Percentiles rank a stretch among this genome's conserved stretches.
Evolutionary conservation across 495 filamentous ascomycete genomes (phyloP).

Genomic region (Neurospora sp.): DNA sequence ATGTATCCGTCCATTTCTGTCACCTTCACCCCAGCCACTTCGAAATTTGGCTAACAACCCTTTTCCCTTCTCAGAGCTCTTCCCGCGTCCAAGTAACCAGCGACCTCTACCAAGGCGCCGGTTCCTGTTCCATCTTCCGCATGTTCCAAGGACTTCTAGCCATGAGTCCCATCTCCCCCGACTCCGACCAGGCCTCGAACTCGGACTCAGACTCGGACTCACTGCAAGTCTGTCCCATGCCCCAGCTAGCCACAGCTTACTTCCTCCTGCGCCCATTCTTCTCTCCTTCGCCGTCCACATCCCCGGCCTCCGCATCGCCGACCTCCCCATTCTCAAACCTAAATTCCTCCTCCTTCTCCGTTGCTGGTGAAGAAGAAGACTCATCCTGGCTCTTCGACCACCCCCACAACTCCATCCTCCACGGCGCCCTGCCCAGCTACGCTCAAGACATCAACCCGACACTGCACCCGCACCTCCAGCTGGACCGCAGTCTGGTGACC

Average conservation of each 20-base stretch:
- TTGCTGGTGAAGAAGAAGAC: constrained; percentile 19
- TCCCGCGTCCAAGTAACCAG: constrained; percentile 56
- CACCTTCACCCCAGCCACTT: neutral
- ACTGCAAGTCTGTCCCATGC: constrained; percentile 66
- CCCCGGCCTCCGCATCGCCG: neutral
- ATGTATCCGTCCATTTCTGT: neutral
- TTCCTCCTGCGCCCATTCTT: constrained; percentile 82
- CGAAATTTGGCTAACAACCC: neutral
- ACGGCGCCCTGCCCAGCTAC: constrained; percentile 65
- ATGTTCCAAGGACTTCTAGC: constrained; percentile 83
- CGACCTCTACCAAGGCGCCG: constrained; percentile 74
- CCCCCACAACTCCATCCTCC: constrained; percentile 45
- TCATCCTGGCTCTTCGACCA: constrained; percentile 24
- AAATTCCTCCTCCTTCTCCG: neutral
- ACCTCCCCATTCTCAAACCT: neutral
- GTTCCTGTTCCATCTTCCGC: constrained; percentile 73
- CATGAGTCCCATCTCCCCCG: constrained; percentile 55
- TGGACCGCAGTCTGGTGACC: constrained; percentile 59
- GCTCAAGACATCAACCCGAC: constrained; percentile 60
- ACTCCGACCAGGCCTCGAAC: constrained; percentile 11
- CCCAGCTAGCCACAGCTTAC: constrained; percentile 69
- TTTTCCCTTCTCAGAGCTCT: constrained; percentile 29
- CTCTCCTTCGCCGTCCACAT: constrained; percentile 24
- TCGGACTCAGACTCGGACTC: constrained; percentile 19
- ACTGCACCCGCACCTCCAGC: constrained; percentile 67